Evolutionary conservation across 225 moss, liverwort and hornwort species (phyloP).

Genomic region (Bryum argenteum): DNA sequence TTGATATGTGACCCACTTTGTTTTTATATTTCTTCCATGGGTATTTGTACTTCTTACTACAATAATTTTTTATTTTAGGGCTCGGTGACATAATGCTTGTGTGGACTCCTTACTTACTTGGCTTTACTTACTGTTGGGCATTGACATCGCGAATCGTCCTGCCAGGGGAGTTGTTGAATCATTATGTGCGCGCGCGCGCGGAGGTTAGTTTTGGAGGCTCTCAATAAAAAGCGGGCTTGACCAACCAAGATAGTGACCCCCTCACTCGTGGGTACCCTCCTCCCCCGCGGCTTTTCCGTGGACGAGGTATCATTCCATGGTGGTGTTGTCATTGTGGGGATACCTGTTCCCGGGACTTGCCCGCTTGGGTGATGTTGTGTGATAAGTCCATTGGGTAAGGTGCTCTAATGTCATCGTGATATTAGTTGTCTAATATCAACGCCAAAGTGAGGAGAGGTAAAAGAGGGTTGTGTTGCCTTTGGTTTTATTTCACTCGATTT

Average conservation of each 20-base stretch:
- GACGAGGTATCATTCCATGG: no score
- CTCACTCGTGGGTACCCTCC: not conserved
- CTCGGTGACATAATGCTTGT: not conserved
- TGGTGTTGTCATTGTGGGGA: no score
- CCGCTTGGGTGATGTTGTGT: no score
- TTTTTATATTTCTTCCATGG: not conserved
- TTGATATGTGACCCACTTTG: slow-evolving; percentile 20
- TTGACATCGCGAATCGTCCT: not conserved
- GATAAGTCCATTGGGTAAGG: no score
- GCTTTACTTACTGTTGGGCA: not conserved
- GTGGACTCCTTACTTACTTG: not conserved
- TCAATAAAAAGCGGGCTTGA: slow-evolving; percentile 15
- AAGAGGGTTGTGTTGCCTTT: no score
- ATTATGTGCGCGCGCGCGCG: slow-evolving; percentile 2
- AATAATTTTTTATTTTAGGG: no score
- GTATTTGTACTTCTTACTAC: not conserved
- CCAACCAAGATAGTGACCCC: slow-evolving; percentile 29
- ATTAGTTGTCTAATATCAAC: no score
- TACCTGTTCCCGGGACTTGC: no score
- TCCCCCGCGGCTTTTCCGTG: not conserved
- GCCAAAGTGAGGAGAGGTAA: no score
- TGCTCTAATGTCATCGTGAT: no score
- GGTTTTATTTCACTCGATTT: no score
- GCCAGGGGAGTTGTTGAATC: slow-evolving; percentile 20
- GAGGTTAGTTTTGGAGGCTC: slow-evolving; percentile 19